phyloP scores from a whole-genome alignment of 768 basidiomycete genomes.

The Calocybe indica region DNA sequence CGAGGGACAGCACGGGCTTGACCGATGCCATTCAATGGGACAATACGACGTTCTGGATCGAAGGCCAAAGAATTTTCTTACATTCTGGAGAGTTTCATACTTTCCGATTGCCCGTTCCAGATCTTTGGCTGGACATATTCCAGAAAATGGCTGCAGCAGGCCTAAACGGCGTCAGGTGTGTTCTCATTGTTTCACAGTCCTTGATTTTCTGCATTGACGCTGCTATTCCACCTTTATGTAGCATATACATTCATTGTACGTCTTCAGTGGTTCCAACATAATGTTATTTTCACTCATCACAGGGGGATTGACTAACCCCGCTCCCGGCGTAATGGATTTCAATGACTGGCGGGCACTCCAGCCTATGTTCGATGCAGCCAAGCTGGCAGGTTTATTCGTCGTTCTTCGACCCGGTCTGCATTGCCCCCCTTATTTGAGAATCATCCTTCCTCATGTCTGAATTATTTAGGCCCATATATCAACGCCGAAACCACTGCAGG shows the following conservation, averaged over 20 bases:
- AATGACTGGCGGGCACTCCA: slow-evolving; percentile 61
- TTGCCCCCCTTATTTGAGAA: not conserved
- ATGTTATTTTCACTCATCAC: no score
- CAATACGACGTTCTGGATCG: no score
- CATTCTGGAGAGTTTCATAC: slow-evolving; percentile 70
- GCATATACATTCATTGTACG: slow-evolving; percentile 59
- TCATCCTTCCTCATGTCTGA: not conserved
- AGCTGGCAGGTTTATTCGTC: slow-evolving; percentile 69
- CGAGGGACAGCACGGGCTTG: no score
- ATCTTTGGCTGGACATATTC: slow-evolving; percentile 76
- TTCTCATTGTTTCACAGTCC: no score
- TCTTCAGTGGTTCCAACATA: no score
- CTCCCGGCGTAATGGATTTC: slow-evolving; percentile 71
- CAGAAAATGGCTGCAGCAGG: slow-evolving; percentile 80
- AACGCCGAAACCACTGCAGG: slow-evolving; percentile 81
- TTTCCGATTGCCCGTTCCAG: slow-evolving; percentile 74
- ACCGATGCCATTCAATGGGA: no score
- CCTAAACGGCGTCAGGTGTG: slow-evolving; percentile 49
- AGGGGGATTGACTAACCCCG: slow-evolving; percentile 73
- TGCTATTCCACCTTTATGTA: slow-evolving; percentile 13
- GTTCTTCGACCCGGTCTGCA: slow-evolving; percentile 67
- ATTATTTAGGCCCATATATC: slow-evolving; percentile 40
- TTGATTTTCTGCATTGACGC: no score
- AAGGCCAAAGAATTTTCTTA: no score
- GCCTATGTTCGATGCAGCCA: slow-evolving; percentile 71